Base-by-base conservation (phyloP, 2,329 filamentous ascomycete genomes). In the Rhynchosporium secalis region DNA sequence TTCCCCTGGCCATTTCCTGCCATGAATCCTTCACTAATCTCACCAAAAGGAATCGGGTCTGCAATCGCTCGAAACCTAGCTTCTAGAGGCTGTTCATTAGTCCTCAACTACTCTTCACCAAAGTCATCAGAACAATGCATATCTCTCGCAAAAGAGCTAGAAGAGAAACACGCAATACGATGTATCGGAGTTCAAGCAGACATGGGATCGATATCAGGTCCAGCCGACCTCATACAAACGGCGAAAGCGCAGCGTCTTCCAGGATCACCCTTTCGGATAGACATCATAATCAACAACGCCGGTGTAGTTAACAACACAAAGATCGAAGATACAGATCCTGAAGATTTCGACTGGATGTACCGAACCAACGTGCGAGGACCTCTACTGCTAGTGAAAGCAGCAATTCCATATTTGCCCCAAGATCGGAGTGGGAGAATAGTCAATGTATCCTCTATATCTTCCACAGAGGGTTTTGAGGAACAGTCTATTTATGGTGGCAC, bases 101-200 rank as follows among this genome's bases (percentile, higher is more conserved):
- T 88, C 43, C 78, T 89, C 61, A 86, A 85, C 75, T 89, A 86
- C 91, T 84, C 1, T 77, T 72, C 56, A 88, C 90, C 76, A 87
- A 86, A 65, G 86, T 80, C 10, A 85, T 85, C 7, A 79, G 86
- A 47, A 82, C 88, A 65, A 79, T 88, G 56, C 87, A 85, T 65
- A 43, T 10, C 10, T 13, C 43, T 28, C 33, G 43, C 15, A 4
- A 20, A 7, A n/a, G 43, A 45, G 15, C 15, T 45, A n/a, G 15
- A 15, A 45, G 4, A 45, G 13, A 7, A 15, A 7, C 20, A 20
- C 15, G 3, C 43, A 15, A 4, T 45, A n/a, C n/a, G 13, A n/a
- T 45, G 5, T 45, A 20, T 45, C 43, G 13, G 15, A 36, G 43
- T 45, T 8, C 43, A 20, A 20, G 43, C 43, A 20, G 43, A 45